Conservation (phyloP, 805 yeast genomes). For the Suhomyces tanzawaensis region DNA sequence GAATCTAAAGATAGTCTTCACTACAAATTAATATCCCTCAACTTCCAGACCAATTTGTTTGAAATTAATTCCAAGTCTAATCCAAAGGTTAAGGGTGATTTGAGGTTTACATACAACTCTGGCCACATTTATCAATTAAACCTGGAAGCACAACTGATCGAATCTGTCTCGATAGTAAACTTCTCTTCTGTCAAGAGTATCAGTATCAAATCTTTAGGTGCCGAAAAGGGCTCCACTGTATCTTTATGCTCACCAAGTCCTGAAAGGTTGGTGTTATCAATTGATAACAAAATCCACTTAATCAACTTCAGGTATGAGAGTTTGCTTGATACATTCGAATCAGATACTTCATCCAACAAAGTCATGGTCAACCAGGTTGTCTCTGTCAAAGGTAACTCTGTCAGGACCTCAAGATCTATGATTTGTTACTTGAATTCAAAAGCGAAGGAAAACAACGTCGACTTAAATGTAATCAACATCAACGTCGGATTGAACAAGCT, state of each 20-base stretch:
- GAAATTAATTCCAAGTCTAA: slow-evolving; percentile 19
- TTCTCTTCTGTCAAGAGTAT: slow-evolving; percentile 21
- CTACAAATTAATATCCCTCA: slow-evolving; percentile 26
- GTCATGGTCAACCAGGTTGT: slow-evolving; percentile 27
- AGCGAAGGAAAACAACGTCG: slow-evolving; percentile 41
- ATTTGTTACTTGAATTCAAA: slow-evolving; percentile 42
- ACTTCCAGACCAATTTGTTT: slow-evolving; percentile 16
- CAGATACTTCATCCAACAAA: slow-evolving; percentile 14
- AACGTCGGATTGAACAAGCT: slow-evolving; percentile 68
- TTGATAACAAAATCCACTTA: slow-evolving; percentile 38
- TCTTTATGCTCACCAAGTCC: slow-evolving; percentile 42
- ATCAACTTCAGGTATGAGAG: slow-evolving; percentile 46
- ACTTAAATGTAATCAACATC: slow-evolving; percentile 45
- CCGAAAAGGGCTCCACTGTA: slow-evolving; percentile 9
- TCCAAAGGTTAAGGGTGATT: slow-evolving; percentile 2
- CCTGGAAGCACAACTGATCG: slow-evolving; percentile 12
- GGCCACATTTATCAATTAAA: slow-evolving; percentile 28
- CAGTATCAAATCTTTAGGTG: slow-evolving; percentile 18
- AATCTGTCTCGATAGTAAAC: slow-evolving; percentile 21
- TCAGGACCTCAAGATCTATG: slow-evolving; percentile 39
- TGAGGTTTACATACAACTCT: slow-evolving; percentile 21
- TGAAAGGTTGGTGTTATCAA: slow-evolving; percentile 46
- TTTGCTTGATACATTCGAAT: slow-evolving; percentile 29
- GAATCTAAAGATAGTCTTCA: slow-evolving; percentile 10
- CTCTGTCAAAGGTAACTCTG: slow-evolving; percentile 43